Evolutionary conservation across 1,284 basidiomycete genomes (phyloP).

Genomic region (Bjerkandera adusta): DNA sequence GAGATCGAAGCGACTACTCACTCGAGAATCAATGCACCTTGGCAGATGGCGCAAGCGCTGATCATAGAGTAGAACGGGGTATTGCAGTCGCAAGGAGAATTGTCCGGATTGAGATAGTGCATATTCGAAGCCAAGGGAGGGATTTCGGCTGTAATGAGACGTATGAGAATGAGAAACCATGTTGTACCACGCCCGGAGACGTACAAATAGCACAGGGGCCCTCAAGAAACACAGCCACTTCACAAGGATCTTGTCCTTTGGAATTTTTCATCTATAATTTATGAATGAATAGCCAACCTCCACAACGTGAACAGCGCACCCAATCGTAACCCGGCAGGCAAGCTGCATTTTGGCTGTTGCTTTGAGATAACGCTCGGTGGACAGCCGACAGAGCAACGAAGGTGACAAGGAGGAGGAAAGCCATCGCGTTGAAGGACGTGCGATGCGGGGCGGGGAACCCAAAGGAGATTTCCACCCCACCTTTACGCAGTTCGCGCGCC

Average conservation of each 20-base stretch:
- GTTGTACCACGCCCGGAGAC: not conserved
- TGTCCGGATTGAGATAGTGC: not conserved
- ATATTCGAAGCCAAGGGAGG: not conserved
- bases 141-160: not conserved
- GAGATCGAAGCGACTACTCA: not conserved
- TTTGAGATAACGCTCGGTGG: not conserved
- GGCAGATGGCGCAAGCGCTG: constrained; percentile 1
- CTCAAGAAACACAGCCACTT: constrained; percentile 2
- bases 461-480: not conserved
- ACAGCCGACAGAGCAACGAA: not conserved
- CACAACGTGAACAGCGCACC: not conserved
- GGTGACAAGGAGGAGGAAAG: not conserved
- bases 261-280: not conserved
- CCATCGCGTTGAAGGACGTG: not conserved
- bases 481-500: not conserved
- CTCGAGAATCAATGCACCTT: not conserved
- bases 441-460: not conserved
- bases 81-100: constrained; percentile 4
- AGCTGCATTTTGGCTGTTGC: not conserved
- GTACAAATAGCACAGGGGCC: not conserved
- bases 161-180: not conserved
- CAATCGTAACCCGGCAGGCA: not conserved
- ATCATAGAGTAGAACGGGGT: constrained; percentile 6
- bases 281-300: not conserved
- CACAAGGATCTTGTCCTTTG: constrained; percentile 3